phyloP scores from a whole-genome alignment of 1,284 basidiomycete species.

The Laetiporus sulphureus region DNA sequence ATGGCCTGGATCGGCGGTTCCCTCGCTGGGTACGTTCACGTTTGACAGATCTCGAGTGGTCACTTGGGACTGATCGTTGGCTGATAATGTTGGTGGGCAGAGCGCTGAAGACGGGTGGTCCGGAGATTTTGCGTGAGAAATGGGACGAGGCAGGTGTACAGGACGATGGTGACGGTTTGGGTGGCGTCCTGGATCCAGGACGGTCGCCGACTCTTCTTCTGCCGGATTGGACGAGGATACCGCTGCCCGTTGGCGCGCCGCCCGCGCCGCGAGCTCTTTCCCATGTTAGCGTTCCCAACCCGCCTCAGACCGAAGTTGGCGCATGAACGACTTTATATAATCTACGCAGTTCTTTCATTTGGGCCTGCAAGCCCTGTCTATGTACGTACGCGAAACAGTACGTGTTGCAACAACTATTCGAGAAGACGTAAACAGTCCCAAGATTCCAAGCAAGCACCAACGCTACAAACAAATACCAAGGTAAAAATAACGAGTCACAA shows the following conservation, averaged over 20 bases:
- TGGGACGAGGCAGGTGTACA: conserved; percentile 68
- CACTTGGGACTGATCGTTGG: background rate
- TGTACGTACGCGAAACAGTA: too few relatives aligned
- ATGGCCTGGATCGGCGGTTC: conserved; percentile 93
- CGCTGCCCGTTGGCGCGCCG: conserved; percentile 56
- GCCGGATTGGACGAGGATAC: conserved; percentile 75
- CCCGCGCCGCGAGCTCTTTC: conserved; percentile 33
- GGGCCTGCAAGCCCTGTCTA: too few relatives aligned
- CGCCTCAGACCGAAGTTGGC: conserved; percentile 24
- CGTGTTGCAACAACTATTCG: too few relatives aligned
- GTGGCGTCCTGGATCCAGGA: conserved; percentile 26
- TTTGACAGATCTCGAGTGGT: background rate
- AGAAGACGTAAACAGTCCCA: too few relatives aligned
- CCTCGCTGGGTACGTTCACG: conserved; percentile 69
- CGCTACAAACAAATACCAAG: conserved; percentile 5
- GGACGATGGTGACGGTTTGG: conserved; percentile 31
- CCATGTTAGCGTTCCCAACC: conserved; percentile 7
- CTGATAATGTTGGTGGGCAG: conserved; percentile 26
- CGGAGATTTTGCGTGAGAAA: conserved; percentile 74
- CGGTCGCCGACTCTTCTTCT: conserved; percentile 37
- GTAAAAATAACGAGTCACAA: too few relatives aligned
- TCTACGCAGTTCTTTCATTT: conserved; percentile 5
- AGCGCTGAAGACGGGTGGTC: conserved; percentile 77
- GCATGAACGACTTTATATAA: conserved; percentile 19
- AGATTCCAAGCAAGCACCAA: too few relatives aligned